These are phyloP conservation scores for Parasitella parasitica DNA, from an alignment of 371 early-diverging fungal genomes.

Conservation along the genomic window DNA sequence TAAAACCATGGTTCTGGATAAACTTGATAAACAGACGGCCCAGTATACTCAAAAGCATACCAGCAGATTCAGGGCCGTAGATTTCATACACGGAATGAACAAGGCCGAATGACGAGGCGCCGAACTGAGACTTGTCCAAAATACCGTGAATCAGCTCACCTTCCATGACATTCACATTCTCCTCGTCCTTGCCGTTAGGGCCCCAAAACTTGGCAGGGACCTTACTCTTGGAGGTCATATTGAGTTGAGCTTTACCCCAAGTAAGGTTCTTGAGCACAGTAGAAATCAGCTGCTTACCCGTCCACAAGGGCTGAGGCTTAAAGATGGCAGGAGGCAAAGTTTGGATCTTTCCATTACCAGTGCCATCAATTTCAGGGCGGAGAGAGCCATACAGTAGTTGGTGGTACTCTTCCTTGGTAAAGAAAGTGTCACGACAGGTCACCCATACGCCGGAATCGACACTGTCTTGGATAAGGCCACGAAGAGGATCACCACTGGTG, in stretches of 20 bases:
- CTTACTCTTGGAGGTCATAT: conserved; percentile 85
- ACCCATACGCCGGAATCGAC: conserved; percentile 97
- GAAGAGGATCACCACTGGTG: conserved; percentile 97
- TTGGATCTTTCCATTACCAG: conserved; percentile 74
- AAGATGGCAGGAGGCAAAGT: conserved; percentile 84
- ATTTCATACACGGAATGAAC: conserved; percentile 98
- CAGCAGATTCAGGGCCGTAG: conserved; percentile 92
- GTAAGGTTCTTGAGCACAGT: conserved; percentile 76
- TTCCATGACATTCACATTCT: conserved; percentile 81
- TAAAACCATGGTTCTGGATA: conserved; percentile 91
- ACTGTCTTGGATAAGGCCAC: conserved; percentile 99
- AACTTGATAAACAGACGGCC: conserved; percentile 94
- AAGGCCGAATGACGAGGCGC: conserved; percentile 92
- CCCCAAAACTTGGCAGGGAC: conserved; percentile 92
- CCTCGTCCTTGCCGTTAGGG: conserved; percentile 89
- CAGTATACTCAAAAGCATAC: conserved; percentile 91
- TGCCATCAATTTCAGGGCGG: conserved; percentile 71
- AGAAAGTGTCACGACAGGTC: conserved; percentile 90
- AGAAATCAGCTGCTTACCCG: conserved; percentile 98
- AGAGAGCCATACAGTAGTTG: conserved; percentile 90
- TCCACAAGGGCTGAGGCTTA: conserved; percentile 92
- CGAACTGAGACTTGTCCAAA: conserved; percentile 98
- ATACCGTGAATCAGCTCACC: conserved; percentile 96
- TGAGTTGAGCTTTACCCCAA: conserved; percentile 73
- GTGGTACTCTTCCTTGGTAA: conserved; percentile 89